Base-by-base conservation (phyloP, 139 green algal species). In the Nannochloris sp. region DNA sequence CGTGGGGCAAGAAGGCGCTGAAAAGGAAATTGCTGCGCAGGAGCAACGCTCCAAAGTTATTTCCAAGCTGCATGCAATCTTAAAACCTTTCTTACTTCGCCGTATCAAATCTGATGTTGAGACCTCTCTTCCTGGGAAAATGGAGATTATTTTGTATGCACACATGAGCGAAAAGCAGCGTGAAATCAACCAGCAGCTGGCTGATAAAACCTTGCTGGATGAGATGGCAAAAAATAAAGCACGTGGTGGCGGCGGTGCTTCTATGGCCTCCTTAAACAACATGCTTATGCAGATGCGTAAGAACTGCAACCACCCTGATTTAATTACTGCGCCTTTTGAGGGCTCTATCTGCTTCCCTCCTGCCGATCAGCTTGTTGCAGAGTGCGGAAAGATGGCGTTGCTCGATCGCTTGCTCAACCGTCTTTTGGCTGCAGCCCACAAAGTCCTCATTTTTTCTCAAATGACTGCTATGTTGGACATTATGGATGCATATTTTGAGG, bases 391-490 rank as follows among this genome's bases (percentile, higher is more conserved):
- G 82, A 73, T 99, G 78, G 67, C 73, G 62, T 82, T 98, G 67
- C 72, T 98, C 71, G 86, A 97, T 37, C 81, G 88, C 25, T 67
- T 97, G 63, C 76, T 96, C 33, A 76, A 78, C 7, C 27, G 74
- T 31, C 81, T 95, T 71, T 71, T 81, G 25, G 45, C 60, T 0
- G 34, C 56, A 9, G 83, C 79, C 0, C 89, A 95, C 84, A 90
- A 90, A 64, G 80, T 94, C 3, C 83, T 98, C 38, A 97, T 98
- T 72, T 99, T 99, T 77, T 91, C 79, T 4, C 92, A 97, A 85
- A 98, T 99, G 94, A 98, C 89, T n/a, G 85, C 87, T 67, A 93
- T 99, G 91, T 83, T 99, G 71, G 92, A 98, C 79, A 68, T 99
- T 31, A 68, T 99, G 10, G 81, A 95, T 54, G 75, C 72, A 31